phyloP scores from a whole-genome alignment of 2,329 filamentous ascomycete species.

The Fusarium palustre region DNA sequence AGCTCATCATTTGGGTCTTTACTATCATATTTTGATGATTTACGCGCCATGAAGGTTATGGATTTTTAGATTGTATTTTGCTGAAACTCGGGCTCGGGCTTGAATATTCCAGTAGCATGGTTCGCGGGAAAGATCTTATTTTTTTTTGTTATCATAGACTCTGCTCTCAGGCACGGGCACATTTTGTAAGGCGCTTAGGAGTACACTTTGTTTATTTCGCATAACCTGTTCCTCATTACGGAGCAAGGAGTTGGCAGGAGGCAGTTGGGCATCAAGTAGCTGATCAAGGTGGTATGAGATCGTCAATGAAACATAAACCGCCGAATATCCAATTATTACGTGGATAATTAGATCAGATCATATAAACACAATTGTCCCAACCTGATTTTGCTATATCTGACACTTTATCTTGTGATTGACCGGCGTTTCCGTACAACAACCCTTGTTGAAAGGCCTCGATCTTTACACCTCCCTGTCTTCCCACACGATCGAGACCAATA shows the following conservation, averaged over 20 bases:
- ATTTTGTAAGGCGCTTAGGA: constrained; percentile 13
- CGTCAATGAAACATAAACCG: neutral
- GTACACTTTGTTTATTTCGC: constrained; percentile 5
- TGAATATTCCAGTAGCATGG: constrained; percentile 23
- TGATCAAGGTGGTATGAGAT: neutral
- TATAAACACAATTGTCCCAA: constrained; percentile 1
- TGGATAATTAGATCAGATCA: constrained; percentile 15
- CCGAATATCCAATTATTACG: neutral
- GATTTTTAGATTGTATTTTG: constrained; percentile 26
- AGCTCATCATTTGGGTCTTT: neutral
- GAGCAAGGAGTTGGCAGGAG: neutral
- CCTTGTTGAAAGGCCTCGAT: constrained; percentile 33
- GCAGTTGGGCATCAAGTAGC: neutral
- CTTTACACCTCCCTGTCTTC: constrained; percentile 31
- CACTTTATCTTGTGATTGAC: constrained; percentile 1
- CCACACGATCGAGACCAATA: constrained; percentile 32
- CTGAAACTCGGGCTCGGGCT: constrained; percentile 29
- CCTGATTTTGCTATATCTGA: neutral
- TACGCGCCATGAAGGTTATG: constrained; percentile 14
- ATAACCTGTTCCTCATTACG: neutral
- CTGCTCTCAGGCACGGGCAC: constrained; percentile 29
- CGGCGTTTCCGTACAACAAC: constrained; percentile 1
- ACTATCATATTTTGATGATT: constrained; percentile 32
- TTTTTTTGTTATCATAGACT: constrained; percentile 12
- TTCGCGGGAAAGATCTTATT: constrained; percentile 13